Percentiles rank a stretch among this genome's conserved stretches.
Evolutionary conservation across 495 filamentous ascomycete genomes (phyloP).

Genomic region (Geoglossum glabrum): DNA sequence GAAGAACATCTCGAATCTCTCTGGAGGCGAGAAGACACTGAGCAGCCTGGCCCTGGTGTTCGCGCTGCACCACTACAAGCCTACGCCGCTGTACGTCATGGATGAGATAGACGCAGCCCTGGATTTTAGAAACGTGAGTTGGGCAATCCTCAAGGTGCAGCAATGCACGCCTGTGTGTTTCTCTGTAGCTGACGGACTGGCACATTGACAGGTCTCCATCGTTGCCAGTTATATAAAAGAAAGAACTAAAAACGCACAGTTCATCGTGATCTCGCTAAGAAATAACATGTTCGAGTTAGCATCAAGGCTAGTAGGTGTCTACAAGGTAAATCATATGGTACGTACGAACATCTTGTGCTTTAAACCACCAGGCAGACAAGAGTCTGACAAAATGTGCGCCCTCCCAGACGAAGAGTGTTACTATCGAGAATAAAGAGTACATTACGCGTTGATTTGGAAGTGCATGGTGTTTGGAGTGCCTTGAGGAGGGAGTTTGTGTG

Average conservation of each 20-base stretch:
- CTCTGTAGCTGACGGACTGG: background rate
- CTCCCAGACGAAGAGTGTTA: conserved; percentile 6
- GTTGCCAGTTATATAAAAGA: conserved; percentile 98
- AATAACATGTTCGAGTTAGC: conserved; percentile 99
- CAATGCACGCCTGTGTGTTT: background rate
- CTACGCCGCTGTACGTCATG: conserved; percentile 96
- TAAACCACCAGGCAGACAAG: conserved; percentile 28
- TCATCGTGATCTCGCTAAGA: conserved; percentile 90
- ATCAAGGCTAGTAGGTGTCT: conserved; percentile 79
- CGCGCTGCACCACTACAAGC: conserved; percentile 94
- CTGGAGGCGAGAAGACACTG: conserved; percentile 91
- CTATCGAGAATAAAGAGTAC: conserved; percentile 8
- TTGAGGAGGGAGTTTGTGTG: background rate
- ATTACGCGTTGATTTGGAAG: background rate
- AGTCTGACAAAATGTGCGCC: conserved; percentile 36
- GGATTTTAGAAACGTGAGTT: conserved; percentile 89
- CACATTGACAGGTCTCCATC: conserved; percentile 60
- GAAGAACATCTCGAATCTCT: conserved; percentile 95
- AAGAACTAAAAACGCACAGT: conserved; percentile 95
- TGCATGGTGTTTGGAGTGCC: background rate
- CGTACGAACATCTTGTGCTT: conserved; percentile 25
- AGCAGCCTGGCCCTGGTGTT: conserved; percentile 89
- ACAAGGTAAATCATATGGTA: conserved; percentile 98
- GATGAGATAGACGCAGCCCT: conserved; percentile 97
- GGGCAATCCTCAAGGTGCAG: background rate